Conservation (phyloP, 768 basidiomycete species). For the Fomitopsis pulvina region DNA sequence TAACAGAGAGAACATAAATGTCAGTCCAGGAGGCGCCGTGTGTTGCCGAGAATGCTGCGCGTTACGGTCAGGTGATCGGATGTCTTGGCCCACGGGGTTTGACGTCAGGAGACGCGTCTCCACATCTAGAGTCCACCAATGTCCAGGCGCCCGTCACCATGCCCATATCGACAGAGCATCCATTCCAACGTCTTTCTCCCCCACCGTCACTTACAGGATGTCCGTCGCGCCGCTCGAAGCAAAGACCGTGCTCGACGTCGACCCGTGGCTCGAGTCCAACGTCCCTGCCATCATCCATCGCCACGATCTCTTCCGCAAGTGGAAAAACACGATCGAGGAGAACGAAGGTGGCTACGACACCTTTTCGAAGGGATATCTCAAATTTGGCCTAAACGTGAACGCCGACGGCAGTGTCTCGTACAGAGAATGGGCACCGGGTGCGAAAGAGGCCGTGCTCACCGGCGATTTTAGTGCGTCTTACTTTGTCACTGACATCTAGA, state of each 20-base stretch:
- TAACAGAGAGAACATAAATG: neutral
- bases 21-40: neutral
- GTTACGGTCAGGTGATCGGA: neutral
- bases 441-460: conserved; percentile 72
- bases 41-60: conserved; percentile 1
- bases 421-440: conserved; percentile 96
- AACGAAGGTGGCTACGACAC: conserved; percentile 79
- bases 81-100: neutral
- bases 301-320: conserved; percentile 60
- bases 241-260: conserved; percentile 52
- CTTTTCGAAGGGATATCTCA: conserved; percentile 78
- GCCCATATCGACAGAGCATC: too few relatives aligned
- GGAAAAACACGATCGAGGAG: conserved; percentile 69
- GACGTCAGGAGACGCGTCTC: conserved; percentile 5
- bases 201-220: conserved; percentile 6
- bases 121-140: neutral
- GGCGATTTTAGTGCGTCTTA: conserved; percentile 90
- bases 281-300: conserved; percentile 63
- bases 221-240: conserved; percentile 35
- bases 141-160: neutral
- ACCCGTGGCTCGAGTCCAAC: conserved; percentile 72
- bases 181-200: neutral
- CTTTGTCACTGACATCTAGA: neutral
- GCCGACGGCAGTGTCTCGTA: conserved; percentile 68
- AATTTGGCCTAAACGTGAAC: conserved; percentile 71